These are phyloP conservation scores for Nasturtium officinale DNA, from an alignment of 345 rosid species.

Conservation along the genomic window DNA sequence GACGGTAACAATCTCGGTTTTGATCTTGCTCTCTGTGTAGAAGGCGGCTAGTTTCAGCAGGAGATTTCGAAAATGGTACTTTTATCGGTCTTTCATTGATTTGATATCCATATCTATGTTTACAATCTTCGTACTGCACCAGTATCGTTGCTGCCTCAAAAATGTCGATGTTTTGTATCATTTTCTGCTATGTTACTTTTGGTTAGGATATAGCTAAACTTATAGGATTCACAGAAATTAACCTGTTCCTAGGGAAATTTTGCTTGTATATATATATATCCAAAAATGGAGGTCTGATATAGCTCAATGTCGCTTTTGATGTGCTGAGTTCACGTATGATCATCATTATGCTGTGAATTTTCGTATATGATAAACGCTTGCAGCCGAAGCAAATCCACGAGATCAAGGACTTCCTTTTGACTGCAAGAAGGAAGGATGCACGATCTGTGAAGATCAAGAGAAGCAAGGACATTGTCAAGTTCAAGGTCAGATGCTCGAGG, in stretches of 20 bases:
- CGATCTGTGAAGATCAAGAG: conserved; percentile 89
- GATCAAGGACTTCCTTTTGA: conserved; percentile 93
- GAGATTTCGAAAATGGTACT: conserved; percentile 30
- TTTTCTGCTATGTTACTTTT: not conserved
- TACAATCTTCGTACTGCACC: not conserved
- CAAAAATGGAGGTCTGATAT: not conserved
- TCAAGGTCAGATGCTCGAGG: conserved; percentile 93
- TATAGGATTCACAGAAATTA: not conserved
- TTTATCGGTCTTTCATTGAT: no score
- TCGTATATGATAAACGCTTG: not conserved
- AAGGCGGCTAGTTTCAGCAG: conserved; percentile 22
- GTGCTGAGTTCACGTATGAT: not conserved
- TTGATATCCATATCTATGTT: not conserved
- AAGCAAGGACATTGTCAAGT: conserved; percentile 78
- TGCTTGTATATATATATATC: not conserved
- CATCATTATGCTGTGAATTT: not conserved
- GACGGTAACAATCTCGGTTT: not conserved
- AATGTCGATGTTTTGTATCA: not conserved
- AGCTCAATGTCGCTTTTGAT: not conserved
- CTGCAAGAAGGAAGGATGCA: conserved; percentile 95
- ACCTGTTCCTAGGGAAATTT: not conserved
- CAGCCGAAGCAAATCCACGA: conserved; percentile 96
- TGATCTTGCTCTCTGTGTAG: not conserved
- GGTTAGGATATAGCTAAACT: not conserved
- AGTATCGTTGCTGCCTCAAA: not conserved